These are phyloP conservation scores for Megacollybia marginata DNA, from an alignment of 768 basidiomycete species.

Conservation along the genomic window DNA sequence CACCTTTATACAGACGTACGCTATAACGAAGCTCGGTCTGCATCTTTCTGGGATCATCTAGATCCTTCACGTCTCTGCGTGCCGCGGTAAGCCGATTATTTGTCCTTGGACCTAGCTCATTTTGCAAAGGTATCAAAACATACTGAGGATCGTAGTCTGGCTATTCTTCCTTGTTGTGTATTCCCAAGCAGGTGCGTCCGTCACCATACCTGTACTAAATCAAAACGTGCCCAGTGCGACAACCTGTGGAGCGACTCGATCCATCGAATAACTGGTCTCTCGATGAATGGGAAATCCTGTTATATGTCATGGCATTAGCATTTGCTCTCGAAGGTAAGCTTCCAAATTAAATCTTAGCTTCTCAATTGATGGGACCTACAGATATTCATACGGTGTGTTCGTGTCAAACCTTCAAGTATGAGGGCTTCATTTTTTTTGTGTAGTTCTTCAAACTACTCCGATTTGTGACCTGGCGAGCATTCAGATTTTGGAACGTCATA, in stretches of 20 bases:
- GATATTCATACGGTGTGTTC: background rate
- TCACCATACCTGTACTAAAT: background rate
- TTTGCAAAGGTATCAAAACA: slow-evolving; percentile 67
- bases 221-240: slow-evolving; percentile 41
- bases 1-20: slow-evolving; percentile 47
- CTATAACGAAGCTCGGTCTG: slow-evolving; percentile 47
- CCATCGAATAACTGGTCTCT: slow-evolving; percentile 40
- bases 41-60: slow-evolving; percentile 62
- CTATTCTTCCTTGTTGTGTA: slow-evolving; percentile 72
- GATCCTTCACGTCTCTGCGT: slow-evolving; percentile 75
- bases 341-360: background rate
- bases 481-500: slow-evolving; percentile 73
- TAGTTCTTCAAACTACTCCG: slow-evolving; percentile 67
- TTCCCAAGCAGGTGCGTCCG: slow-evolving; percentile 67
- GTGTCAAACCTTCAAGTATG: no score
- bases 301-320: slow-evolving; percentile 74
- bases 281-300: slow-evolving; percentile 72
- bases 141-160: slow-evolving; percentile 74
- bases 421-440: background rate
- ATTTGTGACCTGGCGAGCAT: slow-evolving; percentile 74
- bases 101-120: background rate
- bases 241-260: slow-evolving; percentile 69
- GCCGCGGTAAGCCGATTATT: slow-evolving; percentile 42
- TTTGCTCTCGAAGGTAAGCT: slow-evolving; percentile 72
- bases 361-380: background rate